These are phyloP conservation scores for Euphorbia lathyris DNA, from an alignment of 345 rosid species.

Conservation along the genomic window DNA sequence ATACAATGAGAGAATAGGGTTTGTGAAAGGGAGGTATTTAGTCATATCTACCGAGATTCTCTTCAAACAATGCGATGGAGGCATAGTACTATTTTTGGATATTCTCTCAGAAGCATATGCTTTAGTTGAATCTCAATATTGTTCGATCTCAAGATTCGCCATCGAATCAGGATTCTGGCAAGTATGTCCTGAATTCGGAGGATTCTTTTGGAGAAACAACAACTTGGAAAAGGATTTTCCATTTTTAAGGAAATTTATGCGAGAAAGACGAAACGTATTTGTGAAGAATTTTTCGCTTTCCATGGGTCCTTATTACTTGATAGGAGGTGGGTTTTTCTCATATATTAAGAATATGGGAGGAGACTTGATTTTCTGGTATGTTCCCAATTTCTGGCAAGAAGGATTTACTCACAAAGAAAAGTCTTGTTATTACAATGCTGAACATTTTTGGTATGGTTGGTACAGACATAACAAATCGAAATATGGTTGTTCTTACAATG, in stretches of 20 bases:
- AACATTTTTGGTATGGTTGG: slow-evolving; percentile 1
- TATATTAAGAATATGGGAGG: neutral
- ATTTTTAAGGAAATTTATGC: neutral
- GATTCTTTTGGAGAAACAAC: neutral
- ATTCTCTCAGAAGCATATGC: neutral
- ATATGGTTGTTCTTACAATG: neutral
- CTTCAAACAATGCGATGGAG: neutral
- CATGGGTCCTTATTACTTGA: neutral
- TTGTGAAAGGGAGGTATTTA: neutral
- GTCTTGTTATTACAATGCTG: neutral
- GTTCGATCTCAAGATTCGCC: neutral
- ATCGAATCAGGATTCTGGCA: slow-evolving; percentile 8
- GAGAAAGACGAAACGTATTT: neutral
- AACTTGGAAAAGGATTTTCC: neutral
- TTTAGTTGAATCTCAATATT: neutral
- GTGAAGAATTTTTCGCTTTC: neutral
- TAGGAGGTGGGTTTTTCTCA: neutral
- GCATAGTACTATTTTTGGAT: neutral
- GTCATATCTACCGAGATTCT: neutral
- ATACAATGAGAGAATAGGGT: neutral
- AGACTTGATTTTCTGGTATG: neutral
- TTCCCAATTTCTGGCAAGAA: slow-evolving; percentile 2
- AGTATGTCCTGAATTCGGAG: neutral
- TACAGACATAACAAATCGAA: neutral
- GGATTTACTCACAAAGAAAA: neutral